Base-by-base conservation (phyloP, 164 flowering plant genomes). In the Vitis labrusca region DNA sequence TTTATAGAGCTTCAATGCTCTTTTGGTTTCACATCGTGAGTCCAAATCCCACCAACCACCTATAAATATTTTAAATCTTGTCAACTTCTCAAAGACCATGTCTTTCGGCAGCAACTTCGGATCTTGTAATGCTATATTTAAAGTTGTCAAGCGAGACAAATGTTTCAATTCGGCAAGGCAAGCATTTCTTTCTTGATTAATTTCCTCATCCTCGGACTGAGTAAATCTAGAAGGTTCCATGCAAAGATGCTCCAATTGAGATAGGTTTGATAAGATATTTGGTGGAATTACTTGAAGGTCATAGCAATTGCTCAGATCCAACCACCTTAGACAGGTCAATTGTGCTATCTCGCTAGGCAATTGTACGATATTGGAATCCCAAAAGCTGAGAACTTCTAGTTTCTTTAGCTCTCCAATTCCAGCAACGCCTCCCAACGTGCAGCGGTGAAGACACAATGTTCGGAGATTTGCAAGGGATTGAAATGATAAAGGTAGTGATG, bases 371-470 rank as follows among this genome's bases (percentile, higher is more conserved):
- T 54, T 2, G 19, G 76, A 67, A 3, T 9, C 37, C 7, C 32
- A 7, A 14, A 73, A 56, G 63, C 67, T 67, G 6, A 73, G 67
- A 5, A 67, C 56, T 49, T 47, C 56, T 44, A 73, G 50, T 37
- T 60, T 53, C 30, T 59, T 61, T 2, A 73, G 63, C 50, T 67
- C 57, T 23, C 71, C 71, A 56, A 73, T 27, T 1, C 62, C 2
- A 14, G 71, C 6, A 27, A 67, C n/a, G 23, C 62, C 63, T 44
- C 4, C 16, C 50, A 73, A 27, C 2, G 0, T 2, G 37, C 70
- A 54, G 5, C 29, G 7, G 10, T 73, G 54, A 10, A 73, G 14
- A 67, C 71, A 73, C 69, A 73, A 27, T 19, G 76, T 62, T 15
- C 13, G 62, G 63, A 73, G 71, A 29, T 63, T 67, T 63, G 10